Conservation (phyloP, 805 yeast genomes). For the Candida silvatica region DNA sequence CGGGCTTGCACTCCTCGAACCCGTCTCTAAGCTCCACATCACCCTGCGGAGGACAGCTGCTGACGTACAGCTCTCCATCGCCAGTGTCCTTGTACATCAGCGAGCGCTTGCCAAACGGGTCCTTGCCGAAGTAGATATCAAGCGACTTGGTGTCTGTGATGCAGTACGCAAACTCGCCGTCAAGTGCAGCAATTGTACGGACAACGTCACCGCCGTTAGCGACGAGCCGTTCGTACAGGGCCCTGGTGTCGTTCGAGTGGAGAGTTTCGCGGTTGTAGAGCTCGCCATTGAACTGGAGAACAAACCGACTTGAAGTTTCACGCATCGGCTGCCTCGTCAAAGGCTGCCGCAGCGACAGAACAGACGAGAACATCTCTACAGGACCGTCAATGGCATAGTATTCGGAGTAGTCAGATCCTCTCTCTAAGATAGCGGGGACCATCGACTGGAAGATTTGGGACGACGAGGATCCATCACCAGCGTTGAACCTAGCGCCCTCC, state of each 20-base stretch:
- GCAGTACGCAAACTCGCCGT: constrained; percentile 80
- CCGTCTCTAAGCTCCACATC: constrained; percentile 8
- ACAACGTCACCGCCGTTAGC: constrained; percentile 27
- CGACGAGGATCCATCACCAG: constrained; percentile 9
- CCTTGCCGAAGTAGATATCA: constrained; percentile 72
- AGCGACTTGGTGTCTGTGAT: constrained; percentile 34
- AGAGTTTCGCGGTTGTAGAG: constrained; percentile 50
- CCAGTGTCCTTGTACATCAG: constrained; percentile 34
- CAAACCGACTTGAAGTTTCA: constrained; percentile 24
- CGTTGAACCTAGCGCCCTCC: constrained; percentile 3
- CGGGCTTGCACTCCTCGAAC: constrained; percentile 49
- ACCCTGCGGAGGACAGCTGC: constrained; percentile 35
- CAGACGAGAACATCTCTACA: constrained; percentile 54
- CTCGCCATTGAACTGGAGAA: constrained; percentile 87
- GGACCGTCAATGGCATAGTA: constrained; percentile 19
- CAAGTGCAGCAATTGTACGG: constrained; percentile 33
- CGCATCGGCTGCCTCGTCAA: constrained; percentile 62
- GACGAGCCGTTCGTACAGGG: constrained; percentile 28
- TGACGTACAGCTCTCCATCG: constrained; percentile 31
- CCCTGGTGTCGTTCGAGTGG: constrained; percentile 54
- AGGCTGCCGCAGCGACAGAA: constrained; percentile 74
- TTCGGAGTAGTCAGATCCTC: constrained; percentile 58
- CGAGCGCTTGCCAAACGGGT: constrained; percentile 73
- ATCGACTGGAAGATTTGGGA: constrained; percentile 24
- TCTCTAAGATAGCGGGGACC: constrained; percentile 35